A percentile compares a stretch with the other conserved stretches of the same genome.
Conservation (phyloP, 371 early-diverging fungal species). For the Lichtheimia ornata region DNA sequence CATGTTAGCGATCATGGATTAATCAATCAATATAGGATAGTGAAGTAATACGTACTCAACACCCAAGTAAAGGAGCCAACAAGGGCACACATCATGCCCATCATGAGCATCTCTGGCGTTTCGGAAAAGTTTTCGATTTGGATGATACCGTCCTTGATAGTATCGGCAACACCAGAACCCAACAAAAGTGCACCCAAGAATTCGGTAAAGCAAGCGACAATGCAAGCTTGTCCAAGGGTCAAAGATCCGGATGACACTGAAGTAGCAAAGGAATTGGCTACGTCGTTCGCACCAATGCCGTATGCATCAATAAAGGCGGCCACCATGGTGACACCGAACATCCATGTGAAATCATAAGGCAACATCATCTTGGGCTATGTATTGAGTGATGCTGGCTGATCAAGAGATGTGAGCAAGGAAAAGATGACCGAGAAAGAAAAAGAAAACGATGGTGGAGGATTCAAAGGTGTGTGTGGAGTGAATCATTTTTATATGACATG, state of each 20-base stretch:
- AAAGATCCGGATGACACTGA: slow-evolving; percentile 84
- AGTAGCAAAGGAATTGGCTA: slow-evolving; percentile 89
- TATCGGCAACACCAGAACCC: slow-evolving; percentile 75
- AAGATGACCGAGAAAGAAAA: not conserved
- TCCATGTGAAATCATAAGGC: slow-evolving; percentile 70
- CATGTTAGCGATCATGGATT: too few species aligned
- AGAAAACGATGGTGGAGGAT: not conserved
- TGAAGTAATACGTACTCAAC: slow-evolving; percentile 21
- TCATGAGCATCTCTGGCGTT: slow-evolving; percentile 77
- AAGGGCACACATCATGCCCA: slow-evolving; percentile 84
- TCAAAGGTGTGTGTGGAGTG: too few species aligned
- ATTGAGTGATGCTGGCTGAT: too few species aligned
- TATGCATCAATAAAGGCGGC: slow-evolving; percentile 67
- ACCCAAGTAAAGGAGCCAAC: slow-evolving; percentile 80
- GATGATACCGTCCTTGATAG: slow-evolving; percentile 78
- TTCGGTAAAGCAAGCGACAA: slow-evolving; percentile 85
- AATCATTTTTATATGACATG: too few species aligned
- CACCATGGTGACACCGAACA: slow-evolving; percentile 74
- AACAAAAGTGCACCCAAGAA: slow-evolving; percentile 82
- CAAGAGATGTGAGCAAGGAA: not conserved
- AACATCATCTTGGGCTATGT: slow-evolving; percentile 45
- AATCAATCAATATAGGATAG: too few species aligned
- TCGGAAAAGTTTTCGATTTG: slow-evolving; percentile 44
- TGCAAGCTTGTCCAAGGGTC: slow-evolving; percentile 70
- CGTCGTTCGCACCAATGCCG: slow-evolving; percentile 88